Evolutionary conservation across 1,284 basidiomycete genomes (phyloP).

Genomic region (Austroboletus novae-zelandiae): DNA sequence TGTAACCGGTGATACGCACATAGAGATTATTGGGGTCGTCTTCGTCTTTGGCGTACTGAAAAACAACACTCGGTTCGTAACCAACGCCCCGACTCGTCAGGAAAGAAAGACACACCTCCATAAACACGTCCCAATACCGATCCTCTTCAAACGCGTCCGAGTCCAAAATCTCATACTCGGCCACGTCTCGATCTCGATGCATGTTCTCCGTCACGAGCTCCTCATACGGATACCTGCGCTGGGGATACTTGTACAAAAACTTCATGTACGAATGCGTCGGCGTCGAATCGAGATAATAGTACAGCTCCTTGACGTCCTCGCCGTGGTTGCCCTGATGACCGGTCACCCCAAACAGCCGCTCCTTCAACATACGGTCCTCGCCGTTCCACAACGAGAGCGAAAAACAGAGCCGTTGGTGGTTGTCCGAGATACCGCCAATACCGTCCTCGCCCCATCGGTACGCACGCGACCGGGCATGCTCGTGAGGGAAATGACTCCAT

Average conservation of each 20-base stretch:
- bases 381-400: slow-evolving; percentile 94
- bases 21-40: slow-evolving; percentile 87
- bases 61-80: neutral
- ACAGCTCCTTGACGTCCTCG: slow-evolving; percentile 98
- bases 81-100: no score
- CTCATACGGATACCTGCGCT: slow-evolving; percentile 90
- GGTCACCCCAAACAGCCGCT: slow-evolving; percentile 92
- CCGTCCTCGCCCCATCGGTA: slow-evolving; percentile 99
- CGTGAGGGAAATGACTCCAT: slow-evolving; percentile 97
- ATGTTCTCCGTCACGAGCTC: slow-evolving; percentile 86
- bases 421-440: slow-evolving; percentile 94
- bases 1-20: slow-evolving; percentile 94
- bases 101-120: slow-evolving; percentile 61
- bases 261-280: slow-evolving; percentile 99
- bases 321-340: slow-evolving; percentile 98
- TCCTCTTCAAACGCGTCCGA: slow-evolving; percentile 91
- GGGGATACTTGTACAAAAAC: slow-evolving; percentile 97
- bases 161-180: slow-evolving; percentile 93
- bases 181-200: slow-evolving; percentile 80
- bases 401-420: slow-evolving; percentile 92
- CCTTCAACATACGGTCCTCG: slow-evolving; percentile 92
- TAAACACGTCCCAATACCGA: slow-evolving; percentile 96
- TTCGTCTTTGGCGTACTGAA: slow-evolving; percentile 94
- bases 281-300: slow-evolving; percentile 97
- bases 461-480: slow-evolving; percentile 89